Evolutionary conservation across 768 basidiomycete genomes (phyloP).

Genomic region (Porphyrellus cyaneotinctus): DNA sequence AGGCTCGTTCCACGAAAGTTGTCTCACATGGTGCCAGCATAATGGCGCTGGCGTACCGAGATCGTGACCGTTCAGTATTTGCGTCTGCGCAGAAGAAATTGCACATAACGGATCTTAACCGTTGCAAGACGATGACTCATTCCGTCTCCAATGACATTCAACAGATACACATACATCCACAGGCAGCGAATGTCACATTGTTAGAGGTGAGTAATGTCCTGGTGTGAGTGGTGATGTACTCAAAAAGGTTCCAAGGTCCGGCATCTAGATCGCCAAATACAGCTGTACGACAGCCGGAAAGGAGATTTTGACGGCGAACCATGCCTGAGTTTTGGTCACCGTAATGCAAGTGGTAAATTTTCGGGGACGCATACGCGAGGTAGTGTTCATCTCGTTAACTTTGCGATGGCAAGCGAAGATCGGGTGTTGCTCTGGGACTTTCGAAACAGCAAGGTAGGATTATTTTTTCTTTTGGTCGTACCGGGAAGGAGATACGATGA

Average conservation of each 20-base stretch:
- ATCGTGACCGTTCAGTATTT: constrained; percentile 33
- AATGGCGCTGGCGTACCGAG: constrained; percentile 39
- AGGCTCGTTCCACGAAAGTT: constrained; percentile 27
- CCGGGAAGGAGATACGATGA: constrained; percentile 15
- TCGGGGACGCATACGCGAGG: constrained; percentile 35
- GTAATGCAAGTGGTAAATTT: constrained; percentile 24
- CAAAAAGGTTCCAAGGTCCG: constrained; percentile 36
- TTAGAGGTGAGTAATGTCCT: constrained; percentile 41
- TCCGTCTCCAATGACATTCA: constrained; percentile 37
- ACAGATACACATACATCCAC: constrained; percentile 46
- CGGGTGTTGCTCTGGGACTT: constrained; percentile 49
- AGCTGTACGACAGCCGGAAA: constrained; percentile 44
- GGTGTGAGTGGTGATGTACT: constrained; percentile 9
- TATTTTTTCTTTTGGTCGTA: constrained; percentile 10
- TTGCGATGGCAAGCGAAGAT: constrained; percentile 45
- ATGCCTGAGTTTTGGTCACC: constrained; percentile 43
- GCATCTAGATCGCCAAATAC: constrained; percentile 47
- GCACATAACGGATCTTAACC: constrained; percentile 37
- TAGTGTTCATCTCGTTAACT: constrained; percentile 38
- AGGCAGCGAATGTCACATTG: constrained; percentile 39
- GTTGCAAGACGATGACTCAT: constrained; percentile 27
- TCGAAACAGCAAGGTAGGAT: constrained; percentile 42
- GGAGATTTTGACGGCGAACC: constrained; percentile 38
- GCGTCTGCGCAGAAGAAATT: constrained; percentile 35
- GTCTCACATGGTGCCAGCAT: constrained; percentile 28